These are phyloP conservation scores for Saccharomycopsis sp. DNA, from an alignment of 805 yeast genomes.

Conservation along the genomic window DNA sequence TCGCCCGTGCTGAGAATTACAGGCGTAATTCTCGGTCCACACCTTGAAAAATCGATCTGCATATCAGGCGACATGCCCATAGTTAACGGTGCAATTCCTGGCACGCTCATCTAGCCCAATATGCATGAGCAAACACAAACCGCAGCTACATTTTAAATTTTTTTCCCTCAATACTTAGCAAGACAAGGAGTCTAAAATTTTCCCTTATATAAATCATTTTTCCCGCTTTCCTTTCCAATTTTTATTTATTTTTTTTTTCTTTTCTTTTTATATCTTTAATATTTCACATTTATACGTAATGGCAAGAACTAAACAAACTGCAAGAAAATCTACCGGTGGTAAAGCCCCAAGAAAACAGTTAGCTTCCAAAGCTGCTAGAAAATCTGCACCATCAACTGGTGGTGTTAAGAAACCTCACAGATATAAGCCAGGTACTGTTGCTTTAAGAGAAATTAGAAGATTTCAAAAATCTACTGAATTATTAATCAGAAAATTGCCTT, in stretches of 20 bases:
- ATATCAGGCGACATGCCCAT: too few species aligned
- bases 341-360: conserved; percentile 92
- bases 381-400: conserved; percentile 85
- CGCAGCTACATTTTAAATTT: too few species aligned
- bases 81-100: not conserved
- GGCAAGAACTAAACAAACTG: conserved; percentile 94
- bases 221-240: conserved; percentile 7
- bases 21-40: not conserved
- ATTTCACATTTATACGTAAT: conserved; percentile 31
- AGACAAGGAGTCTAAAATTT: too few species aligned
- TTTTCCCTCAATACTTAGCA: too few species aligned
- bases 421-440: conserved; percentile 96
- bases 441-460: conserved; percentile 94
- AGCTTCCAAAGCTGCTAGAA: conserved; percentile 90
- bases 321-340: conserved; percentile 94
- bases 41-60: not conserved
- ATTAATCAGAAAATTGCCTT: conserved; percentile 91
- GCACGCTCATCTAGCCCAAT: not conserved
- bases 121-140: too few species aligned
- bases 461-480: conserved; percentile 95
- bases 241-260: conserved; percentile 4
- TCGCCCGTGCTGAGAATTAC: not conserved
- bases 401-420: conserved; percentile 95
- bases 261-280: not conserved
- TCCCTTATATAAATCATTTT: too few species aligned